Conservation (phyloP, 768 basidiomycete genomes). For the Lanmaoa pseudosensibilis region DNA sequence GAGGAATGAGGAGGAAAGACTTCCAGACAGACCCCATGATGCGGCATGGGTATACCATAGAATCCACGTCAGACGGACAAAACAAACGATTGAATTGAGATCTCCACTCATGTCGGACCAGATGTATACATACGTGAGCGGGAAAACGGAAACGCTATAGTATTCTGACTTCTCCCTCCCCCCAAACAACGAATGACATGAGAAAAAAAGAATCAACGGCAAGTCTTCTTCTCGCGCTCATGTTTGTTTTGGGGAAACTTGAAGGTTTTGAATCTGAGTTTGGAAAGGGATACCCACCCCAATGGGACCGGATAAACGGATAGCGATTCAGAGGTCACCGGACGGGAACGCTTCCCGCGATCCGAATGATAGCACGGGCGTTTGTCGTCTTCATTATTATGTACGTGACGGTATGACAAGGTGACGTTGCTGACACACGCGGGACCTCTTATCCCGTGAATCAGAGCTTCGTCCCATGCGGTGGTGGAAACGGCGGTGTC, state of each 20-base stretch:
- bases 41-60: background rate
- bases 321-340: background rate
- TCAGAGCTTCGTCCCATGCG: conserved; percentile 35
- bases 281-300: conserved; percentile 1
- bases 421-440: background rate
- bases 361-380: background rate
- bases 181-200: conserved; percentile 13
- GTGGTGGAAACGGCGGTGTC: conserved; percentile 30
- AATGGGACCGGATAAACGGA: background rate
- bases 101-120: background rate
- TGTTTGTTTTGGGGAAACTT: background rate
- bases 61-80: background rate
- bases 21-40: too few species aligned
- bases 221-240: background rate
- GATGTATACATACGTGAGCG: conserved; percentile 3
- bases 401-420: conserved; percentile 18
- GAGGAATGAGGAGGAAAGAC: too few species aligned
- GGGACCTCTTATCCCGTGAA: background rate
- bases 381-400: conserved; percentile 17
- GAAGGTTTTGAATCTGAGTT: background rate
- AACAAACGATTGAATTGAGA: background rate
- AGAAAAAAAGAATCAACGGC: conserved; percentile 5
- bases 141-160: background rate
- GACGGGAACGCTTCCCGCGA: conserved; percentile 10
- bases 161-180: background rate